Evolutionary conservation across 78 protist genomes (phyloP).

Genomic region (Mantamonas sphyraenae): DNA sequence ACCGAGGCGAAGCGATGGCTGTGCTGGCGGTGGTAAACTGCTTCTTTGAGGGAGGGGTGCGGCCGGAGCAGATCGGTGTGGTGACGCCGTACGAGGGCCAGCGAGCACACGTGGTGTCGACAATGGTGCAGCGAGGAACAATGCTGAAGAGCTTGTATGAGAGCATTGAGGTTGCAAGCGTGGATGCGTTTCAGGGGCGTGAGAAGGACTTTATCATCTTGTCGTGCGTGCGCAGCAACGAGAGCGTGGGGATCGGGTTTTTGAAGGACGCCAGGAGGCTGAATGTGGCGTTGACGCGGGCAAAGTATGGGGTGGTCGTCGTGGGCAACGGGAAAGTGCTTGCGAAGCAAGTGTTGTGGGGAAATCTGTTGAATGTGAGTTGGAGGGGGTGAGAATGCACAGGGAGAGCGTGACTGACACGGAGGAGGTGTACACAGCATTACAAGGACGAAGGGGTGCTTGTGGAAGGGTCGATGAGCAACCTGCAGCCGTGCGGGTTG

Average conservation of each 20-base stretch:
- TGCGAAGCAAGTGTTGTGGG: no score
- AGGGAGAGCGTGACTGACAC: no score
- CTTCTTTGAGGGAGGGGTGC: slow-evolving; percentile 74
- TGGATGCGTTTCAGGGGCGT: slow-evolving; percentile 98
- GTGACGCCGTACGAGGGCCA: slow-evolving; percentile 99
- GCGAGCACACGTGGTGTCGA: slow-evolving; percentile 83
- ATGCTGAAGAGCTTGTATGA: slow-evolving; percentile 70
- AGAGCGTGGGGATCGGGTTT: slow-evolving; percentile 97
- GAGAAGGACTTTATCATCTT: slow-evolving; percentile 98
- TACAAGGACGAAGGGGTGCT: no score
- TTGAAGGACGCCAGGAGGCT: slow-evolving; percentile 96
- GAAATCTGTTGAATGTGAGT: no score
- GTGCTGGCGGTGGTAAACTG: slow-evolving; percentile 88
- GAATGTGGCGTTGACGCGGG: slow-evolving; percentile 99
- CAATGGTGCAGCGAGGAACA: slow-evolving; percentile 78
- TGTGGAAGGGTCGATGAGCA: no score
- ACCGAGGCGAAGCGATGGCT: slow-evolving; percentile 92
- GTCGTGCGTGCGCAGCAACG: slow-evolving; percentile 97
- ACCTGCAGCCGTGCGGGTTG: no score
- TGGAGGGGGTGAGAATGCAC: no score
- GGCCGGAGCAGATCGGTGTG: slow-evolving; percentile 94
- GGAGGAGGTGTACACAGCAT: no score
- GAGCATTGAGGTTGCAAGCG: slow-evolving; percentile 88
- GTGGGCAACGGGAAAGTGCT: no score
- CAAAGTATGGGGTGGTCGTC: no score